Evolutionary conservation across 192 early-diverging fungal genomes (phyloP), one percentile per base, ranked within the genome.

Genomic region (Fimicolochytrium jonesii): DNA sequence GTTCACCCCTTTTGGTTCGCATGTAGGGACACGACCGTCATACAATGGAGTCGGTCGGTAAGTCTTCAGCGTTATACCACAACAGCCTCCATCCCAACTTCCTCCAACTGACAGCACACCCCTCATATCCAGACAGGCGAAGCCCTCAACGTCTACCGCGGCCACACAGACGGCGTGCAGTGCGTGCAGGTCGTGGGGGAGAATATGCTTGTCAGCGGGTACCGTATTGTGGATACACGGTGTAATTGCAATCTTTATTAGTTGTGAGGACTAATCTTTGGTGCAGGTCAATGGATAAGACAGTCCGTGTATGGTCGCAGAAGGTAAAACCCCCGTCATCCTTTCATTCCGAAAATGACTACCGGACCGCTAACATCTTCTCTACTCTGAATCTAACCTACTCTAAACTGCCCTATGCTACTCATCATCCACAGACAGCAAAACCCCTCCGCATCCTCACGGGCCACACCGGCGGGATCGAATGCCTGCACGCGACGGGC

Each of bases 11-110:
- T 31, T 31, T 18, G n/a, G n/a, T n/a, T n/a, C n/a, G n/a, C n/a
- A n/a, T 50, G 26, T 34, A 61, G 59, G 46, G 79, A 81, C 57
- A 68, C 60, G 59, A 77, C 69, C 6, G 68, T 81, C 26, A 77
- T 81, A 23, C 79, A 79, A 43, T 81, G 79, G 79, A 77, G 71
- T 53, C 36, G 79, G 48, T 72, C 77, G 60, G 79, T 81, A 51
- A 28, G 28, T 54, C n/a, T 29, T 55, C n/a, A 22, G 25, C 46
- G 4, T 64, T 59, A 18, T 30, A 18, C 18, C 17, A 23, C 1
- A 13, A 23, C 26, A 18, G 48, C n/a, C n/a, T n/a, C n/a, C n/a
- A n/a, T n/a, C n/a, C n/a, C n/a, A n/a, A n/a, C n/a, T n/a, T 53
- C 46, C 46, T n/a, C n/a, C n/a, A n/a, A 48, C 50, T 11, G n/a